Conservation (phyloP, 768 basidiomycete genomes). For the Stropharia rugosoannulata region DNA sequence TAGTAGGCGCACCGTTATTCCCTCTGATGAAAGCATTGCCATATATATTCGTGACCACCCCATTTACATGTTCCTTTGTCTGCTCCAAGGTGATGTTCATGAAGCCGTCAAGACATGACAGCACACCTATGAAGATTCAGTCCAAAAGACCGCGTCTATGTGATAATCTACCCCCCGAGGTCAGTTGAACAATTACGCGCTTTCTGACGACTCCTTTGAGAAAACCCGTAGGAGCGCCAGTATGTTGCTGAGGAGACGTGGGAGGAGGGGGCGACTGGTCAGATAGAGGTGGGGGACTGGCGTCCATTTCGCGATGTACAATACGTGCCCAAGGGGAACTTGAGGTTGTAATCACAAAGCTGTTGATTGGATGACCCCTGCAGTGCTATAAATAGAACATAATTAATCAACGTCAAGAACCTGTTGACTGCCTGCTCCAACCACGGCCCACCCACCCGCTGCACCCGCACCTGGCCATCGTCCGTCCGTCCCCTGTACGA, state of each 20-base stretch:
- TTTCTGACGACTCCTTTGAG: slow-evolving; percentile 97
- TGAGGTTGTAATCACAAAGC: neutral
- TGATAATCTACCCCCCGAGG: slow-evolving; percentile 92
- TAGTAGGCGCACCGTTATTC: slow-evolving; percentile 68
- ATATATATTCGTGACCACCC: slow-evolving; percentile 82
- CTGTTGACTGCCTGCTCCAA: no score
- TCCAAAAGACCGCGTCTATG: neutral
- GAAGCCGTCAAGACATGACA: slow-evolving; percentile 96
- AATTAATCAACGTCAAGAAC: no score
- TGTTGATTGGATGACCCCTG: no score
- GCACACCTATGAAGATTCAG: slow-evolving; percentile 54
- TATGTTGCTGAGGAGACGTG: slow-evolving; percentile 44
- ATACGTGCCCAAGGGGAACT: neutral
- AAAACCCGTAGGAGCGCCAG: slow-evolving; percentile 91
- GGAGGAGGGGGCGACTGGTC: slow-evolving; percentile 15
- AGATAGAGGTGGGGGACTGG: slow-evolving; percentile 25
- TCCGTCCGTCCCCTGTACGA: no score
- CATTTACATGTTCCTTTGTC: slow-evolving; percentile 93
- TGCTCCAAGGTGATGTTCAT: slow-evolving; percentile 99
- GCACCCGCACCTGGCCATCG: no score
- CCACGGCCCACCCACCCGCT: no score
- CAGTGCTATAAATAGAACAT: no score
- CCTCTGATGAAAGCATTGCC: slow-evolving; percentile 96
- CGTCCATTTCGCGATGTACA: slow-evolving; percentile 23
- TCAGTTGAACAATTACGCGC: slow-evolving; percentile 86